These are phyloP conservation scores for Nitzschia palea DNA, from an alignment of 108 stramenopile genomes.

Conservation along the genomic window DNA sequence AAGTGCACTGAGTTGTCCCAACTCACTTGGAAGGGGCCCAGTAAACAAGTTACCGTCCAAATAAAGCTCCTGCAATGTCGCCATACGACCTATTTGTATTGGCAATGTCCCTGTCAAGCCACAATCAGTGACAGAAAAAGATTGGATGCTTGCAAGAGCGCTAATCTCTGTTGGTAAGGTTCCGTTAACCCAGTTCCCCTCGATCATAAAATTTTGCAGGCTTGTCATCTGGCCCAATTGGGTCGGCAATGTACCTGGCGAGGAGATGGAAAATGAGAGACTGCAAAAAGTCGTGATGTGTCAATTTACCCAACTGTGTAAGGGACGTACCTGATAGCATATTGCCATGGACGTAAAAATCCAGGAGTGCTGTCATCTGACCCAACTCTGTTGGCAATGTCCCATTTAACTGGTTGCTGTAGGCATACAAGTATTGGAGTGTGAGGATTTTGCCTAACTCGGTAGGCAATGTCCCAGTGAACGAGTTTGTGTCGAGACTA, in stretches of 20 bases:
- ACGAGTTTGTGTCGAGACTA: not conserved
- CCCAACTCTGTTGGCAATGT: not conserved
- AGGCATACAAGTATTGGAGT: not conserved
- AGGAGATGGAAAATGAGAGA: too few relatives aligned
- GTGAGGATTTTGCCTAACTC: not conserved
- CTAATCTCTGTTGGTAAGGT: not conserved
- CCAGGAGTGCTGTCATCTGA: not conserved
- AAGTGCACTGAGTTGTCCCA: slow-evolving; percentile 36
- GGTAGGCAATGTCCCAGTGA: not conserved
- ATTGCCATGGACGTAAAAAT: too few relatives aligned
- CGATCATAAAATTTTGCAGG: not conserved
- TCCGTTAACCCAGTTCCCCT: not conserved
- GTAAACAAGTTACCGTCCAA: slow-evolving; percentile 1
- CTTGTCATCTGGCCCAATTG: not conserved
- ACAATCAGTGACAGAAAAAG: slow-evolving; percentile 9
- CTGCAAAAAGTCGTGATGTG: too few relatives aligned
- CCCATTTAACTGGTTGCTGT: not conserved
- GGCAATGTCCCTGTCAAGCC: slow-evolving; percentile 38
- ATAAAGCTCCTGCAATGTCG: not conserved
- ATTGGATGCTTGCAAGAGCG: not conserved
- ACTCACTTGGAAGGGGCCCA: slow-evolving; percentile 33
- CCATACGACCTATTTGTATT: too few relatives aligned
- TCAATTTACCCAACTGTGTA: too few relatives aligned
- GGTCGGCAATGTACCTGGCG: not conserved
- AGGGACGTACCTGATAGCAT: too few relatives aligned